A percentile compares a stretch with the other conserved stretches of the same genome.
Evolutionary conservation across 2,329 filamentous ascomycete genomes (phyloP).

Genomic region (Penicillium italicum): DNA sequence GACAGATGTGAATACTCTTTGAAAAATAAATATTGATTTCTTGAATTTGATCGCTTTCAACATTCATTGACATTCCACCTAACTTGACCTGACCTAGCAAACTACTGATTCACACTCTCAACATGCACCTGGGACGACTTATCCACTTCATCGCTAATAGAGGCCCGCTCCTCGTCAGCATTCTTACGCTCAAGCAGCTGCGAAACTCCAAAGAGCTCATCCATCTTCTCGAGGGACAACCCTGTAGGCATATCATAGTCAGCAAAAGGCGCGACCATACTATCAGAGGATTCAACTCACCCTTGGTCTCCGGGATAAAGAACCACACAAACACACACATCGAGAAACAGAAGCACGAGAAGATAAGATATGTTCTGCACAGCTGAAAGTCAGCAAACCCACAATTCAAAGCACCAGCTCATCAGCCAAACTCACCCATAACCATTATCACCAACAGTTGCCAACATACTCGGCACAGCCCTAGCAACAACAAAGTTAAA

Average conservation of each 20-base stretch:
- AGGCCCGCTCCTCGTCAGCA: conserved; percentile 18
- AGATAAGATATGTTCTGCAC: conserved; percentile 65
- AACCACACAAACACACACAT: conserved; percentile 66
- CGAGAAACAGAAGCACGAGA: conserved; percentile 61
- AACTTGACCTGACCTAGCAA: neutral
- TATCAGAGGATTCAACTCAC: conserved; percentile 33
- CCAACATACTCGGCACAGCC: conserved; percentile 65
- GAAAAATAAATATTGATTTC: neutral
- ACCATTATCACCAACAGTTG: conserved; percentile 48
- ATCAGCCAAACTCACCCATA: conserved; percentile 44
- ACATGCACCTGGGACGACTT: conserved; percentile 14
- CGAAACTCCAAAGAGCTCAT: conserved; percentile 62
- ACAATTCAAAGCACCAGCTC: conserved; percentile 16
- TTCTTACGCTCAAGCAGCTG: conserved; percentile 37
- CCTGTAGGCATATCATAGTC: conserved; percentile 20
- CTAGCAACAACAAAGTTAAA: conserved; percentile 71
- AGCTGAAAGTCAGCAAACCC: conserved; percentile 29
- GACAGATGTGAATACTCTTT: conserved; percentile 9
- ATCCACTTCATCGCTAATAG: neutral
- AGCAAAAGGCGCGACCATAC: neutral
- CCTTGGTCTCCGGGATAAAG: conserved; percentile 71
- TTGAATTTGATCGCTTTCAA: neutral
- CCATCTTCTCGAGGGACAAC: conserved; percentile 61
- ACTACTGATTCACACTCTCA: conserved; percentile 5
- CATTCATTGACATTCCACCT: neutral